A percentile compares a stretch with the other conserved stretches of the same genome.
These are phyloP conservation scores for Athelia psychrophila DNA, from an alignment of 1,284 basidiomycete species.

Conservation along the genomic window DNA sequence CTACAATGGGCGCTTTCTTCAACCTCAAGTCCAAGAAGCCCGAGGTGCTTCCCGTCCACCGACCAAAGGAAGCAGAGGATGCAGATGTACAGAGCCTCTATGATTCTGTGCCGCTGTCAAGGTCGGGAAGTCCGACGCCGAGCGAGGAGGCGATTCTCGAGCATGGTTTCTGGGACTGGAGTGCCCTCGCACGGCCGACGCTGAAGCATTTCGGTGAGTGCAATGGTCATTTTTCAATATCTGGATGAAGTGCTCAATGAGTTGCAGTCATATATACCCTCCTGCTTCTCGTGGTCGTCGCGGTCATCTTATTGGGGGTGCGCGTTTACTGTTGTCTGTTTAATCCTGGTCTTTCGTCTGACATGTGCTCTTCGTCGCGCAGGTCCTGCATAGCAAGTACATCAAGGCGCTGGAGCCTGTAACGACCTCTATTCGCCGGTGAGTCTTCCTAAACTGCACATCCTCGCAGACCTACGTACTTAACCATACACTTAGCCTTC, in stretches of 20 bases:
- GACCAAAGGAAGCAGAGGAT: too few species aligned
- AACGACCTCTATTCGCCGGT: slow-evolving; percentile 47
- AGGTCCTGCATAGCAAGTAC: slow-evolving; percentile 54
- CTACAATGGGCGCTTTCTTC: too few species aligned
- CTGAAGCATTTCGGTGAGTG: slow-evolving; percentile 49
- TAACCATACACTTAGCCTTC: slow-evolving; percentile 6
- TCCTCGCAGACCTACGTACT: neutral
- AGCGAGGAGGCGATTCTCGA: slow-evolving; percentile 33
- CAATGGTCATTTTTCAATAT: slow-evolving; percentile 34
- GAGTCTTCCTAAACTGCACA: slow-evolving; percentile 15
- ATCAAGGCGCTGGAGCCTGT: slow-evolving; percentile 54
- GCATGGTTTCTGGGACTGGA: slow-evolving; percentile 42
- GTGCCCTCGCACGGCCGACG: slow-evolving; percentile 39
- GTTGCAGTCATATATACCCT: neutral
- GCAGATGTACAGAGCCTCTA: too few species aligned
- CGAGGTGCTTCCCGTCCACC: too few species aligned
- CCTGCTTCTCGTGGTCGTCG: slow-evolving; percentile 33
- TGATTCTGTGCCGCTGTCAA: slow-evolving; percentile 17
- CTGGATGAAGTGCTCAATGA: neutral
- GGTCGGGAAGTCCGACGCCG: slow-evolving; percentile 40
- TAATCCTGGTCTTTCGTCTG: too few species aligned
- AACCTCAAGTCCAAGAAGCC: too few species aligned
- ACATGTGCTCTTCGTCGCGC: slow-evolving; percentile 50
- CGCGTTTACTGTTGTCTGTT: too few species aligned
- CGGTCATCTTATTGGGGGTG: slow-evolving; percentile 18